phyloP scores from a whole-genome alignment of 2,329 filamentous ascomycete species.

The Epichloe coenophiala region DNA sequence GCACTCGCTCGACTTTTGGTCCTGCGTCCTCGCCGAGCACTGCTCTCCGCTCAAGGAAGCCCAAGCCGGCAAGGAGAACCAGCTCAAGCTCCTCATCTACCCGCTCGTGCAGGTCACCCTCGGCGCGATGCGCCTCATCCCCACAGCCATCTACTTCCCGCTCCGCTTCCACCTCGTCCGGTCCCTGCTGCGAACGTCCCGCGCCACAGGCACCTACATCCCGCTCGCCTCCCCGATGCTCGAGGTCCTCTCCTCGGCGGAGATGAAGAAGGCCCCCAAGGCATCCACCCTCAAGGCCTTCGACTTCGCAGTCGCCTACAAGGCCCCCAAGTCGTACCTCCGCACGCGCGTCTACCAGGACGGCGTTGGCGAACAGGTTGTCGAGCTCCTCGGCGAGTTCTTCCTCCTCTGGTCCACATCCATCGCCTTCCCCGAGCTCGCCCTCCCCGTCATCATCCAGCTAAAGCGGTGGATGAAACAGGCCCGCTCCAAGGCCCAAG shows the following conservation, averaged over 20 bases:
- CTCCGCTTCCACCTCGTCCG: slow-evolving; percentile 89
- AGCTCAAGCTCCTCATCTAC: slow-evolving; percentile 85
- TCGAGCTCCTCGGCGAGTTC: slow-evolving; percentile 82
- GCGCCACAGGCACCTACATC: slow-evolving; percentile 85
- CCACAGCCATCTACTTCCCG: slow-evolving; percentile 89
- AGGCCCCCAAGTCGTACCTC: slow-evolving; percentile 79
- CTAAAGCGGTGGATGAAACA: slow-evolving; percentile 95
- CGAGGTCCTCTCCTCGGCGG: slow-evolving; percentile 79
- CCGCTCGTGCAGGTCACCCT: slow-evolving; percentile 92
- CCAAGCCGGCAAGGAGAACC: slow-evolving; percentile 64
- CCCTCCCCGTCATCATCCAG: slow-evolving; percentile 75
- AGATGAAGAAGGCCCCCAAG: slow-evolving; percentile 91
- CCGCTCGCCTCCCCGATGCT: slow-evolving; percentile 76
- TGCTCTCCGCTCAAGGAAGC: slow-evolving; percentile 75
- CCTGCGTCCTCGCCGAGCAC: slow-evolving; percentile 80
- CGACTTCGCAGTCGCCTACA: slow-evolving; percentile 76
- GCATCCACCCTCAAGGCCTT: slow-evolving; percentile 71
- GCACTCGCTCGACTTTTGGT: slow-evolving; percentile 98
- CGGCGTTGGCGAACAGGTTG: slow-evolving; percentile 78
- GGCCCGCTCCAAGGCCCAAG: slow-evolving; percentile 31
- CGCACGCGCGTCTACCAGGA: slow-evolving; percentile 88
- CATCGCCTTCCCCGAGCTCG: slow-evolving; percentile 90
- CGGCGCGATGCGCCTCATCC: slow-evolving; percentile 87
- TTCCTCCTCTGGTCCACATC: slow-evolving; percentile 85
- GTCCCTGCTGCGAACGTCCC: slow-evolving; percentile 74